Conservation (phyloP, 768 basidiomycete species). For the Jaapia argillacea region DNA sequence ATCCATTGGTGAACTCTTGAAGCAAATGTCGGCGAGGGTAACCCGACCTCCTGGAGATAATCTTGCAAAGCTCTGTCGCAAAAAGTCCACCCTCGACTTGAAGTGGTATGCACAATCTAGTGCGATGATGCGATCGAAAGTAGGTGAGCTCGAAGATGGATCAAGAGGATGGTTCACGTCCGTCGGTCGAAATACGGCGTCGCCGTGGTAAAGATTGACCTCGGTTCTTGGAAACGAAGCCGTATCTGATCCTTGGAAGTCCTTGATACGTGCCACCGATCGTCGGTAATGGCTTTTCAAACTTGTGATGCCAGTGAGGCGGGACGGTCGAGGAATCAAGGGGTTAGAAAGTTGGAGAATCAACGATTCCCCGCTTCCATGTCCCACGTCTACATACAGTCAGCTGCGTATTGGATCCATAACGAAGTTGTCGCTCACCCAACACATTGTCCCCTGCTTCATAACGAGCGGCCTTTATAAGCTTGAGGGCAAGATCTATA, state of each 20-base stretch:
- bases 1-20: slow-evolving; percentile 16
- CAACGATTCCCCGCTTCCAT: slow-evolving; percentile 60
- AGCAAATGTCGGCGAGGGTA: slow-evolving; percentile 55
- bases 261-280: slow-evolving; percentile 28
- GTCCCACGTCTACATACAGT: slow-evolving; percentile 52
- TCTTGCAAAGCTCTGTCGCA: slow-evolving; percentile 36
- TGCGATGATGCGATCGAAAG: slow-evolving; percentile 43
- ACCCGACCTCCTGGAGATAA: slow-evolving; percentile 41
- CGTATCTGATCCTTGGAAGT: slow-evolving; percentile 2
- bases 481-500: slow-evolving; percentile 43
- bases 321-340: slow-evolving; percentile 33
- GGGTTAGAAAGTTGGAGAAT: slow-evolving; percentile 40
- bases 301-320: slow-evolving; percentile 49
- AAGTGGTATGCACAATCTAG: slow-evolving; percentile 70
- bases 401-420: no score
- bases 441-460: slow-evolving; percentile 36
- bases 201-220: slow-evolving; percentile 34
- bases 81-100: slow-evolving; percentile 37
- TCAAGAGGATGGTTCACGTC: slow-evolving; percentile 33
- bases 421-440: no score
- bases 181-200: slow-evolving; percentile 35
- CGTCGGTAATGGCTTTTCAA: slow-evolving; percentile 37
- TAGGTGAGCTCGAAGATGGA: slow-evolving; percentile 15
- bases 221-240: slow-evolving; percentile 11
- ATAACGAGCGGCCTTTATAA: slow-evolving; percentile 32